These are phyloP conservation scores for Thelonectria blattea DNA, from an alignment of 2,329 filamentous ascomycete genomes.

Conservation along the genomic window DNA sequence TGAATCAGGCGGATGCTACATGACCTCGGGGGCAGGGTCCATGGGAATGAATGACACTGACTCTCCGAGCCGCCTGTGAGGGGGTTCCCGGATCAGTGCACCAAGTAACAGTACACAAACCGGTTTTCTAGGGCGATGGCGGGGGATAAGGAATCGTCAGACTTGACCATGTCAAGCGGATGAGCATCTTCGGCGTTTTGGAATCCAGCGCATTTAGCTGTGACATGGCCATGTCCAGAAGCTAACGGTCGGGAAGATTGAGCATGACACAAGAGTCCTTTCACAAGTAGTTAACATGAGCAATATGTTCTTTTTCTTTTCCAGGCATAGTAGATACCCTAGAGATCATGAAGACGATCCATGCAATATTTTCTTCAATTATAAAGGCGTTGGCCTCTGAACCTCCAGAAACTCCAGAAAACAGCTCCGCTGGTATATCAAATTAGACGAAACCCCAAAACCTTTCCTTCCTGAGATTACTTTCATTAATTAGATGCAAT, in stretches of 20 bases:
- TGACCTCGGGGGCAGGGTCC: conserved; percentile 30
- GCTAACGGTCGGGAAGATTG: background rate
- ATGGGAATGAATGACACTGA: background rate
- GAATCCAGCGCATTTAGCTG: background rate
- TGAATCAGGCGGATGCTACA: conserved; percentile 48
- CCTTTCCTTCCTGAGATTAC: background rate
- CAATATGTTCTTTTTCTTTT: background rate
- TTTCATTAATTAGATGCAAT: conserved; percentile 9
- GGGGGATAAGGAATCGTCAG: background rate
- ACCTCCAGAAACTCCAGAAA: background rate
- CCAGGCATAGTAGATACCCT: conserved; percentile 20
- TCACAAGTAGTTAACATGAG: background rate
- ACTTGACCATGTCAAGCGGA: background rate
- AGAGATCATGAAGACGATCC: conserved; percentile 4
- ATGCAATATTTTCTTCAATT: conserved; percentile 10
- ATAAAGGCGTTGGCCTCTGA: background rate
- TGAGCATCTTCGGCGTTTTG: conserved; percentile 6
- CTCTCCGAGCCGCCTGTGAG: conserved; percentile 1
- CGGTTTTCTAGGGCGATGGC: background rate
- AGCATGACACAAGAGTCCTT: too few relatives aligned
- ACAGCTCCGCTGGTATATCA: background rate
- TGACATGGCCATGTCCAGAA: background rate
- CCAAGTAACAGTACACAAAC: background rate
- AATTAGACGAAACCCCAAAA: background rate
- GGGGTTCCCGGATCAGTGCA: background rate